These are phyloP conservation scores for Collybia mongolica DNA, from an alignment of 768 basidiomycete species.

Conservation along the genomic window DNA sequence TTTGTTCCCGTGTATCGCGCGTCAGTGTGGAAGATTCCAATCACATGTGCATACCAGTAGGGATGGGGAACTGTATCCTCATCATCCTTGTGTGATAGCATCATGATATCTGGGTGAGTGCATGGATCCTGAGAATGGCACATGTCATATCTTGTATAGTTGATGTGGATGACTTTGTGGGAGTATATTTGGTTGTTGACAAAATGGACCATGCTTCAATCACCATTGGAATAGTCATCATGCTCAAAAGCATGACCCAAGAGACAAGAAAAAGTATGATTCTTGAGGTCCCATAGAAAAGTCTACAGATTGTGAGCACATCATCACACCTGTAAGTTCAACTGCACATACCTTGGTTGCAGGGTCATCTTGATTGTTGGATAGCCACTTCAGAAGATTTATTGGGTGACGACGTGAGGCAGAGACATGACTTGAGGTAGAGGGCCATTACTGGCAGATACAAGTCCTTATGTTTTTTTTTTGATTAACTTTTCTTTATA, in stretches of 20 bases:
- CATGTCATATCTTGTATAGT: slow-evolving; percentile 42
- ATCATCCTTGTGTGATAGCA: slow-evolving; percentile 10
- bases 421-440: too few species aligned
- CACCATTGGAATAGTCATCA: slow-evolving; percentile 11
- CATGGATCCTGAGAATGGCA: slow-evolving; percentile 31
- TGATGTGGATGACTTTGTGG: slow-evolving; percentile 31
- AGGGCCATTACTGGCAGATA: too few species aligned
- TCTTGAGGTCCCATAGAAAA: slow-evolving; percentile 23
- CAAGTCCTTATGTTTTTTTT: too few species aligned
- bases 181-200: slow-evolving; percentile 23
- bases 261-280: slow-evolving; percentile 26
- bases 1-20: slow-evolving; percentile 14
- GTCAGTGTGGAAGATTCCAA: slow-evolving; percentile 21
- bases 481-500: too few species aligned
- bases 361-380: not conserved
- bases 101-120: slow-evolving; percentile 28
- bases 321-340: too few species aligned
- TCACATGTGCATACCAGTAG: slow-evolving; percentile 20
- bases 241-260: slow-evolving; percentile 13
- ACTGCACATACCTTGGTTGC: not conserved
- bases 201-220: slow-evolving; percentile 12
- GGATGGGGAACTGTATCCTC: slow-evolving; percentile 16
- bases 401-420: too few species aligned
- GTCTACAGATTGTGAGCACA: slow-evolving; percentile 14
- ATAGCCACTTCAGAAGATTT: not conserved